Conservation (phyloP, 768 basidiomycete species). For the Lactarius evosmus region DNA sequence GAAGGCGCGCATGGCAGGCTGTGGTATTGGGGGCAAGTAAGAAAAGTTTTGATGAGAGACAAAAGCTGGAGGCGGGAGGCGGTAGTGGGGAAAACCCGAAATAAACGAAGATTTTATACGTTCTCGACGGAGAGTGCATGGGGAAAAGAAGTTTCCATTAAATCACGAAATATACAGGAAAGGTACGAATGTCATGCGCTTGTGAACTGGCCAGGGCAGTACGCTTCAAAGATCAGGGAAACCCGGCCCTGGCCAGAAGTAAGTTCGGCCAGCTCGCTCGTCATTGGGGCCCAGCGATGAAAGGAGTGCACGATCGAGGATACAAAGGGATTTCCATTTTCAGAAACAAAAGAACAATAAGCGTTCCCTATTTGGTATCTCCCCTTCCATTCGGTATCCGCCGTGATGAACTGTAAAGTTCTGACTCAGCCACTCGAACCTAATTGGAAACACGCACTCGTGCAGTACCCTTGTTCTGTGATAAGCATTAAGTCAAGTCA, state of each 20-base stretch:
- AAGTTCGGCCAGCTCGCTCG: too few species aligned
- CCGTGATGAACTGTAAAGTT: conserved; percentile 38
- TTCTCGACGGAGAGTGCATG: conserved; percentile 27
- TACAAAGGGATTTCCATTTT: conserved; percentile 34
- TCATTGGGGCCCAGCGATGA: conserved; percentile 12
- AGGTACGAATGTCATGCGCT: background rate
- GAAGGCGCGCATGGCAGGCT: conserved; percentile 53
- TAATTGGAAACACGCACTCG: conserved; percentile 37
- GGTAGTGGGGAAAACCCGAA: too few species aligned
- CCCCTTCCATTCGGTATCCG: background rate
- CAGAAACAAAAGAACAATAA: conserved; percentile 26
- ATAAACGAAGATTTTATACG: conserved; percentile 3
- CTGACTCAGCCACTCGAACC: conserved; percentile 52
- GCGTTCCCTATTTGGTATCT: conserved; percentile 6
- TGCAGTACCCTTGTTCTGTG: conserved; percentile 29
- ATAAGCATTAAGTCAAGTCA: conserved; percentile 35
- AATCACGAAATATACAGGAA: background rate
- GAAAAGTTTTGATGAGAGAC: background rate
- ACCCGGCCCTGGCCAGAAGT: background rate
- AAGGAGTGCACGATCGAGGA: conserved; percentile 15
- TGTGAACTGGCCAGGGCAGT: background rate
- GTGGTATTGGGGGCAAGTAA: conserved; percentile 21
- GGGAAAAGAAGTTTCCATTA: conserved; percentile 25
- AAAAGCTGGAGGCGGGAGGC: background rate
- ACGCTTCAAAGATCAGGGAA: background rate